Evolutionary conservation across 345 rosid genomes (phyloP).

Genomic region (Eucalyptus coolabah): DNA sequence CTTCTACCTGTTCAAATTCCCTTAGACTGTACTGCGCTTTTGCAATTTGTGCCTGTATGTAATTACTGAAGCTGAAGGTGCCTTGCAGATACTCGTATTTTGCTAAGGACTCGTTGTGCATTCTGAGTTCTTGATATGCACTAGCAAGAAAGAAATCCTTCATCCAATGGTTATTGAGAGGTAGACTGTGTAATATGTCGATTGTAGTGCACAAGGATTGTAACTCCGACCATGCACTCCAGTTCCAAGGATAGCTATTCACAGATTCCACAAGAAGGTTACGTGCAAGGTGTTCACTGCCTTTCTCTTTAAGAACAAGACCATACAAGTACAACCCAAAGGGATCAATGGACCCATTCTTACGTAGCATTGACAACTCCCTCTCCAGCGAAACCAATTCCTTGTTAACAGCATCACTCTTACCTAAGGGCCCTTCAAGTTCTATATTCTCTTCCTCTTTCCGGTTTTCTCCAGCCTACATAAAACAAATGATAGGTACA

Average conservation of each 20-base stretch:
- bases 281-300: slow-evolving; percentile 62
- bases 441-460: slow-evolving; percentile 95
- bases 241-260: slow-evolving; percentile 95
- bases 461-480: slow-evolving; percentile 93
- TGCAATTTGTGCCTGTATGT: slow-evolving; percentile 91
- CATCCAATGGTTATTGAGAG: slow-evolving; percentile 87
- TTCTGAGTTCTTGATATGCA: slow-evolving; percentile 85
- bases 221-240: slow-evolving; percentile 97
- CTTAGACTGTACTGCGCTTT: slow-evolving; percentile 84
- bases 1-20: slow-evolving; percentile 94
- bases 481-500: neutral
- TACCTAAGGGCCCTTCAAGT: slow-evolving; percentile 83
- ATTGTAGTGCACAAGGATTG: slow-evolving; percentile 67
- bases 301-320: slow-evolving; percentile 84
- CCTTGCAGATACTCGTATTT: slow-evolving; percentile 68
- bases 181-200: slow-evolving; percentile 62
- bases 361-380: slow-evolving; percentile 59
- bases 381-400: slow-evolving; percentile 76
- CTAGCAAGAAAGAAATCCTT: slow-evolving; percentile 88
- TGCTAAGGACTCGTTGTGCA: slow-evolving; percentile 68
- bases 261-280: slow-evolving; percentile 81
- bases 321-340: slow-evolving; percentile 85
- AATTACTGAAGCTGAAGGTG: slow-evolving; percentile 71
- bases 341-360: slow-evolving; percentile 67
- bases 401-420: slow-evolving; percentile 61